phyloP scores from a whole-genome alignment of 2,329 filamentous ascomycete species.

The Ascosphaera apis region DNA sequence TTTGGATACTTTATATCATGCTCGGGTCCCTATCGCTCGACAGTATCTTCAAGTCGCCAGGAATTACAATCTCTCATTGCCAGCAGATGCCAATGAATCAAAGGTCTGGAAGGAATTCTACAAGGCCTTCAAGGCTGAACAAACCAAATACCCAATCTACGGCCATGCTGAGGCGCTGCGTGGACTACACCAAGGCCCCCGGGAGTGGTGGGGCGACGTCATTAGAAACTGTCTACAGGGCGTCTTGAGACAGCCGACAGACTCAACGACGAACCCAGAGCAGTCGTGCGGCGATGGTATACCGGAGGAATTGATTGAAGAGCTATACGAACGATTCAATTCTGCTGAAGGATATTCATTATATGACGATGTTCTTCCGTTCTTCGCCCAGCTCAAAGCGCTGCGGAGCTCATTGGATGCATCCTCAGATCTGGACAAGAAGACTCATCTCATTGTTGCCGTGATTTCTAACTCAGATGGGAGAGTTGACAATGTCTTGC shows the following conservation, averaged over 20 bases:
- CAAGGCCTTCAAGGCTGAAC: conserved; percentile 16
- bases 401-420: background rate
- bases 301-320: conserved; percentile 13
- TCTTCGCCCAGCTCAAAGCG: conserved; percentile 10
- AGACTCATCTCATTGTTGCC: conserved; percentile 10
- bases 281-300: conserved; percentile 5
- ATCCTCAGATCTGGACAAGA: background rate
- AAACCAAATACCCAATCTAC: conserved; percentile 18
- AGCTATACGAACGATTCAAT: conserved; percentile 18
- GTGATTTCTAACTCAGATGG: conserved; percentile 26
- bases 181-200: conserved; percentile 10
- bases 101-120: conserved; percentile 10
- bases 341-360: conserved; percentile 18
- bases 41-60: conserved; percentile 18
- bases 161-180: conserved; percentile 12
- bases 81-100: conserved; percentile 4
- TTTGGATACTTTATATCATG: conserved; percentile 22
- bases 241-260: conserved; percentile 8
- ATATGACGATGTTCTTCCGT: conserved; percentile 17
- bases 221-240: conserved; percentile 16
- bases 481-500: conserved; percentile 17
- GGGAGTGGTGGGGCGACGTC: conserved; percentile 23
- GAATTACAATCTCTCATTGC: conserved; percentile 7
- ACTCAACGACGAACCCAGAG: conserved; percentile 1
- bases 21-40: conserved; percentile 15